Percentiles rank a stretch among this genome's conserved stretches.
phyloP scores from a whole-genome alignment of 169 alveolate genomes.

The Plasmodium gaboni region DNA sequence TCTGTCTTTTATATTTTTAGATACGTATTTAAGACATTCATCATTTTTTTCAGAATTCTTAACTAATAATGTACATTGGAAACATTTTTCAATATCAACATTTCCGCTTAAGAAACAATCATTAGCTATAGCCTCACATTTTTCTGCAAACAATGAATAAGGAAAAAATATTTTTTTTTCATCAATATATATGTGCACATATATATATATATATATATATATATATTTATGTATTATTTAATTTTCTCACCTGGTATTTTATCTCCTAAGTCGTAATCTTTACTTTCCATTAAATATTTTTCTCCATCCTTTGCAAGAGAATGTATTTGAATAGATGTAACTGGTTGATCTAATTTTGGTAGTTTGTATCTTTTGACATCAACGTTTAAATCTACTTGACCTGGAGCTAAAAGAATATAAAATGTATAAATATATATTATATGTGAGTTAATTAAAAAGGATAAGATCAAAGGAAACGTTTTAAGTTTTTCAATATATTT shows the following conservation, averaged over 20 bases:
- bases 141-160: not conserved
- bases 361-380: conserved; percentile 24
- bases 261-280: conserved; percentile 8
- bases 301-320: conserved; percentile 1
- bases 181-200: too few relatives aligned
- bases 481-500: too few relatives aligned
- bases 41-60: not conserved
- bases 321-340: conserved; percentile 56
- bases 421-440: not conserved
- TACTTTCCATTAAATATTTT: conserved; percentile 8
- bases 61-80: conserved; percentile 21
- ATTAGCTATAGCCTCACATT: conserved; percentile 15
- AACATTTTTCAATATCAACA: conserved; percentile 36
- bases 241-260: conserved; percentile 35
- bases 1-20: conserved; percentile 12
- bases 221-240: not conserved
- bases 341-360: conserved; percentile 37
- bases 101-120: conserved; percentile 47
- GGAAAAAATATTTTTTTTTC: not conserved
- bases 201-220: not conserved
- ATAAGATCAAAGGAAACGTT: not conserved
- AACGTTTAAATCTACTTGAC: not conserved
- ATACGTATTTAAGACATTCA: conserved; percentile 33
- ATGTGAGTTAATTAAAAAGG: not conserved
- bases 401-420: not conserved